Evolutionary conservation across 305 asterid genomes (phyloP).

Genomic region (Fraxinus ornus): DNA sequence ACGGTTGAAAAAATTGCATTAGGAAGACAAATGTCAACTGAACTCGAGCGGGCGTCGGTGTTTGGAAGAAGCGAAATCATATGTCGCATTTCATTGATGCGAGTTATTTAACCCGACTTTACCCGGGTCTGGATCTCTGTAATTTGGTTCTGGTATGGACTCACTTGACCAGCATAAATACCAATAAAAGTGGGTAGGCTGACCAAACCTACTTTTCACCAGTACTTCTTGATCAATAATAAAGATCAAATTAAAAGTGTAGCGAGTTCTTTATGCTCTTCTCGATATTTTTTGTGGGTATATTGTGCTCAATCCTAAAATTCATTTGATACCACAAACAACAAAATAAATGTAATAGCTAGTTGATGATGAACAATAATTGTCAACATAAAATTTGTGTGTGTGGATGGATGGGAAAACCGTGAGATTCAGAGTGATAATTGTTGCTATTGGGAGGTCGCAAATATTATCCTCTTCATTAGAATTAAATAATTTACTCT

Average conservation of each 20-base stretch:
- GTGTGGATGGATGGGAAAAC: too few species aligned
- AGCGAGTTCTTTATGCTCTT: not conserved
- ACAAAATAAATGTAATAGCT: too few species aligned
- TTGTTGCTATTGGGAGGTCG: not conserved
- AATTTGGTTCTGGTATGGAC: not conserved
- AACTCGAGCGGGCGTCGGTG: slow-evolving; percentile 10
- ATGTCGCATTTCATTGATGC: not conserved
- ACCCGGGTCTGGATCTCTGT: not conserved
- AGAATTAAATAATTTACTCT: not conserved
- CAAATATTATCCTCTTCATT: too few species aligned
- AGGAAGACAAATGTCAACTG: not conserved
- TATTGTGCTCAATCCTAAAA: not conserved
- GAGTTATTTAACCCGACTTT: not conserved
- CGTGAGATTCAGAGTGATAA: too few species aligned
- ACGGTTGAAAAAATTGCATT: not conserved
- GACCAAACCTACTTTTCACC: not conserved
- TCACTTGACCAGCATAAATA: not conserved
- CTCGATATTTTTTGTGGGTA: not conserved
- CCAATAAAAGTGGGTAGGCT: not conserved
- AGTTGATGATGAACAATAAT: too few species aligned
- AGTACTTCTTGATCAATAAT: not conserved
- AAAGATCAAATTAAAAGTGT: not conserved
- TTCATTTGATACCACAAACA: too few species aligned
- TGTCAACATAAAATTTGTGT: too few species aligned
- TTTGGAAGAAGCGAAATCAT: not conserved